Evolutionary conservation across 768 basidiomycete genomes (phyloP).

Genomic region (Tubosaeta sp.): DNA sequence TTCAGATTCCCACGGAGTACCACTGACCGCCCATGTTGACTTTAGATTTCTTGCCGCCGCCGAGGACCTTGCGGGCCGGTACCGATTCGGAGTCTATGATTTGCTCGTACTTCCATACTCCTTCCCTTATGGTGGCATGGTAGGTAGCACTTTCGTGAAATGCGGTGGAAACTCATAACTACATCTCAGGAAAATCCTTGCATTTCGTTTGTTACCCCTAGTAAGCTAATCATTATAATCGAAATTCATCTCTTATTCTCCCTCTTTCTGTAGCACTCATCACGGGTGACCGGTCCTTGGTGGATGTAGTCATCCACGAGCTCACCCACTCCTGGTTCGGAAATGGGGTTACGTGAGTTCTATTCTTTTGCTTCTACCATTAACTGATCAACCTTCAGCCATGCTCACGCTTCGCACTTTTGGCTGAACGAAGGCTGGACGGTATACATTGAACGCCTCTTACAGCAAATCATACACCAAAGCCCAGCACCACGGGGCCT

Average conservation of each 20-base stretch:
- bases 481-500: constrained; percentile 73
- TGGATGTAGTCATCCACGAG: constrained; percentile 89
- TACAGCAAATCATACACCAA: constrained; percentile 66
- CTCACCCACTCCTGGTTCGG: constrained; percentile 88
- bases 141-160: constrained; percentile 17
- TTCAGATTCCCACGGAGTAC: no score
- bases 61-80: constrained; percentile 70
- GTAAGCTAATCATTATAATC: constrained; percentile 35
- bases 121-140: constrained; percentile 93
- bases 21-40: background rate
- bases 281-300: constrained; percentile 80
- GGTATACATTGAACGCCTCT: constrained; percentile 83
- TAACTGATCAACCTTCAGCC: constrained; percentile 31
- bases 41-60: constrained; percentile 68
- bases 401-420: constrained; percentile 73
- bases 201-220: constrained; percentile 84
- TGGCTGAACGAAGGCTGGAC: constrained; percentile 97
- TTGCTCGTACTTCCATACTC: constrained; percentile 83
- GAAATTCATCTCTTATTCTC: background rate
- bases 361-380: background rate
- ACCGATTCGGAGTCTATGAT: constrained; percentile 86
- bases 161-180: background rate
- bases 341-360: constrained; percentile 70
- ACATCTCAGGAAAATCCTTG: constrained; percentile 77
- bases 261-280: constrained; percentile 53